Evolutionary conservation across 768 basidiomycete species (phyloP), one percentile per base, ranked within the genome.

Genomic region (Pulveroboletus frians): DNA sequence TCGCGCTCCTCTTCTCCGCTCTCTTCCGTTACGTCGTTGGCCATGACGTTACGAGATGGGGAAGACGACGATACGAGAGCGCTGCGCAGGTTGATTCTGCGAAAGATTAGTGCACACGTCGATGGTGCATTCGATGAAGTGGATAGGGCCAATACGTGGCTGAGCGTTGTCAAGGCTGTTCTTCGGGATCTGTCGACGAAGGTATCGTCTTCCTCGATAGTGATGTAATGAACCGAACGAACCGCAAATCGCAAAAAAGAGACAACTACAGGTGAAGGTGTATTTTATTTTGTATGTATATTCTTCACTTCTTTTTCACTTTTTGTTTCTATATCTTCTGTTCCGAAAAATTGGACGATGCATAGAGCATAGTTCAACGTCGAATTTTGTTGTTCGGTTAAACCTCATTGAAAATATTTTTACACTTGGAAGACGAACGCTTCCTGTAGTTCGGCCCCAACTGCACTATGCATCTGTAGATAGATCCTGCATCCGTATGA

Each of bases 61-160:
- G 81, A 81, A 53, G 84, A 84, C 47, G 79, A 86, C 41, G 87
- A 88, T 51, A 76, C 73, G 10, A 76, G 77, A 31, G 72, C 75
- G 23, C 70, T 86, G 31, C 82, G 84, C 13, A 73, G 83, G 15
- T 63, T 89, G n/a, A 58, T 88, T 18, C 64, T 80, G 35, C 76
- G 82, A 39, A 87, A 86, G 67, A 76, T 88, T 46, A 79, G 83
- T 34, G 75, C 79, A 50, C 69, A 76, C 39, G 55, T 78, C 45
- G 70, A 71, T 14, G 79, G 78, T 6, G 79, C 81, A 2, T 76
- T 77, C 56, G 81, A 82, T 37, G 82, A 86, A 58, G 71, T 86
- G 37, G 83, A 87, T 51, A 77, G 75, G 53, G 74, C 74, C 30
- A 71, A 70, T 18, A 68, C 66, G 1, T 87, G 85, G 84, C 64